phyloP scores from a whole-genome alignment of 257 asterid genomes.

The Nicotiana paniculata region DNA sequence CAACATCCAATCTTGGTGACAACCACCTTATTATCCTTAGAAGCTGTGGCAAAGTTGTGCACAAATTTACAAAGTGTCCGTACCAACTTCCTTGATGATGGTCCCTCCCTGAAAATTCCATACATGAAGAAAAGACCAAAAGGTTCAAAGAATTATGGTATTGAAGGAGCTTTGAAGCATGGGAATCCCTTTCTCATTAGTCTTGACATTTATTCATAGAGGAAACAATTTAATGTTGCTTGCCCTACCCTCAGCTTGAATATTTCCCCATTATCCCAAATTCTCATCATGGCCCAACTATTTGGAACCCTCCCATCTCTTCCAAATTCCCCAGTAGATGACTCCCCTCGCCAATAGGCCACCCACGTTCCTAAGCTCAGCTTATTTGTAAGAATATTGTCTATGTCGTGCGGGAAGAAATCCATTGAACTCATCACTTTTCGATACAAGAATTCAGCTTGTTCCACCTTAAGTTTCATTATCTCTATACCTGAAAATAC shows the following conservation, averaged over 20 bases:
- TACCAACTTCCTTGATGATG: slow-evolving; percentile 27
- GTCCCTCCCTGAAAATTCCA: slow-evolving; percentile 28
- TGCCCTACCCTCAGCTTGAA: slow-evolving; percentile 29
- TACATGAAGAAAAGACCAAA: slow-evolving; percentile 35
- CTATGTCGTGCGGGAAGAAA: slow-evolving; percentile 33
- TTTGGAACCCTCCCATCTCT: slow-evolving; percentile 14
- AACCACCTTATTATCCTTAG: slow-evolving; percentile 21
- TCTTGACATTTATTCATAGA: slow-evolving; percentile 14
- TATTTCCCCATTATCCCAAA: slow-evolving; percentile 28
- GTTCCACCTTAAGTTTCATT: slow-evolving; percentile 16
- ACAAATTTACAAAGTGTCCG: slow-evolving; percentile 26
- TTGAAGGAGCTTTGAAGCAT: slow-evolving; percentile 12
- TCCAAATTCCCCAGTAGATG: not conserved
- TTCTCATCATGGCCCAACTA: slow-evolving; percentile 37
- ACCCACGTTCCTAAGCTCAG: slow-evolving; percentile 43
- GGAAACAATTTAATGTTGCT: slow-evolving; percentile 19
- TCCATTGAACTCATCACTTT: slow-evolving; percentile 27
- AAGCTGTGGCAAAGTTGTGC: slow-evolving; percentile 20
- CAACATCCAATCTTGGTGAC: slow-evolving; percentile 31
- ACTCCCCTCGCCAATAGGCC: slow-evolving; percentile 15
- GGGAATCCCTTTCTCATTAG: slow-evolving; percentile 17
- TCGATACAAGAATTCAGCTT: slow-evolving; percentile 28
- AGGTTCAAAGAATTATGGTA: slow-evolving; percentile 23
- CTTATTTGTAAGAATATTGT: slow-evolving; percentile 19
- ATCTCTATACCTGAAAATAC: slow-evolving; percentile 9